These are phyloP conservation scores for Cutaneotrichosporon sp. DNA, from an alignment of 1,284 basidiomycete genomes.

Conservation along the genomic window DNA sequence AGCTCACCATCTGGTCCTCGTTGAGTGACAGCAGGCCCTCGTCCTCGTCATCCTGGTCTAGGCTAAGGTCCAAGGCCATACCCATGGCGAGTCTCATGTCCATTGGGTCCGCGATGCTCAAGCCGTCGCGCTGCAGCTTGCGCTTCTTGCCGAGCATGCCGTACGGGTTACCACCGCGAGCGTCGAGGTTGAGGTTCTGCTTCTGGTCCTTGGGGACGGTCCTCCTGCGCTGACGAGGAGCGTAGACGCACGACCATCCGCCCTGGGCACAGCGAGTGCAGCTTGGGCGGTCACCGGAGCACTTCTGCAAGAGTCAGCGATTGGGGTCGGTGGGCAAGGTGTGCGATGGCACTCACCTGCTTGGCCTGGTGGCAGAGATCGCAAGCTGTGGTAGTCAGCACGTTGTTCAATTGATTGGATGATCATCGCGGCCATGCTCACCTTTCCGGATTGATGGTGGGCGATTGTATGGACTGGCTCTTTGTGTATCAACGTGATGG, in stretches of 20 bases:
- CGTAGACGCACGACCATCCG: slow-evolving; percentile 50
- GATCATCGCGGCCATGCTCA: slow-evolving; percentile 19
- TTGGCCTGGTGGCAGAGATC: slow-evolving; percentile 52
- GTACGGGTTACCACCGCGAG: slow-evolving; percentile 7
- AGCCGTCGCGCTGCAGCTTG: slow-evolving; percentile 40
- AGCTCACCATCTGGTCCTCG: slow-evolving; percentile 50
- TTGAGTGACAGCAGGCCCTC: slow-evolving; percentile 46
- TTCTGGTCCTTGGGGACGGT: slow-evolving; percentile 50
- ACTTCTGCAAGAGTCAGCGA: slow-evolving; percentile 38
- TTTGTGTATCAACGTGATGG: slow-evolving; percentile 16
- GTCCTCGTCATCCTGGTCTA: slow-evolving; percentile 45
- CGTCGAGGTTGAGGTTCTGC: slow-evolving; percentile 26
- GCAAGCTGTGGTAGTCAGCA: slow-evolving; percentile 37
- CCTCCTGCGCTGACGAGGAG: slow-evolving; percentile 49
- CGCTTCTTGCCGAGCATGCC: slow-evolving; percentile 39
- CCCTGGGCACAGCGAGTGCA: slow-evolving; percentile 50
- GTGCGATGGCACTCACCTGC: slow-evolving; percentile 38
- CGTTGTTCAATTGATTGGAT: neutral
- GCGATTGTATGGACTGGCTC: slow-evolving; percentile 26
- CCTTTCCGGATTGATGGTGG: slow-evolving; percentile 51
- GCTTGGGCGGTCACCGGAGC: slow-evolving; percentile 50
- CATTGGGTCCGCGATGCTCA: slow-evolving; percentile 36
- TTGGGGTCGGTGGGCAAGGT: neutral
- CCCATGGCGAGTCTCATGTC: slow-evolving; percentile 51
- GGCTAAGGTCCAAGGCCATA: slow-evolving; percentile 50